Base-by-base conservation (phyloP, 1,139 yeast genomes). In the Martiniozyma asiatica region DNA sequence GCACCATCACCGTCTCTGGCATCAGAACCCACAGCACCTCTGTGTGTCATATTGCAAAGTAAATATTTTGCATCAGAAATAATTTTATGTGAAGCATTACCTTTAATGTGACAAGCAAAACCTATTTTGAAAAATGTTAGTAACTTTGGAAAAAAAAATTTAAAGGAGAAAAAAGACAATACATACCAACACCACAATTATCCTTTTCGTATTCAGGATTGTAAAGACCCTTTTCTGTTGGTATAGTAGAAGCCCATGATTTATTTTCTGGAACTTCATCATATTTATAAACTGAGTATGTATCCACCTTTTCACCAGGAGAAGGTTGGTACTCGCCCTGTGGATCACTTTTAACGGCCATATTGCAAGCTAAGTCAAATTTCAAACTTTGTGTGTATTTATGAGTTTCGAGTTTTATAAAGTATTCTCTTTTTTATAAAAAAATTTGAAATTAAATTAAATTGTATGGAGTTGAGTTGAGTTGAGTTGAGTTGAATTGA, bases 1-100 rank as follows among this genome's bases (percentile, higher is more conserved):
- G 98, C 98, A 59, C 98, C 98, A 55, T 89, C 98, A 58, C 98
- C 98, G 53, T 89, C 96, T 48, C 87, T 73, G 18, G 97, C 94
- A 52, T 85, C 94, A 27, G 93, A 74, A 20, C 84, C 81, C 40
- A 87, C 96, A 29, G 98, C 98, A 52, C 98, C 98, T 61, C 98
- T 73, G 57, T 89, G 98, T 40, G 96, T 81, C 97, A 89, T 89
- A 59, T 89, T 89, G 63, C 97, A 87, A 37, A 89, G 73, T 51
- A 89, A 65, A 50, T 71, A 73, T 45, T 74, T 65, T 26, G 95
- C 95, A 59, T 89, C 97, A 27, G 93, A 76, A 37, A 89, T 89
- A 43, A 87, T 85, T 55, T 87, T 85, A 63, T 89, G 98, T 31
- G 94, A 79, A 12, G 75, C 71, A 24, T 63, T 53, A 37, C 97